A percentile compares a stretch with the other conserved stretches of the same genome.
These are phyloP conservation scores for Leptomonas pyrrhocoris DNA, from an alignment of 208 protist species.

Conservation along the genomic window DNA sequence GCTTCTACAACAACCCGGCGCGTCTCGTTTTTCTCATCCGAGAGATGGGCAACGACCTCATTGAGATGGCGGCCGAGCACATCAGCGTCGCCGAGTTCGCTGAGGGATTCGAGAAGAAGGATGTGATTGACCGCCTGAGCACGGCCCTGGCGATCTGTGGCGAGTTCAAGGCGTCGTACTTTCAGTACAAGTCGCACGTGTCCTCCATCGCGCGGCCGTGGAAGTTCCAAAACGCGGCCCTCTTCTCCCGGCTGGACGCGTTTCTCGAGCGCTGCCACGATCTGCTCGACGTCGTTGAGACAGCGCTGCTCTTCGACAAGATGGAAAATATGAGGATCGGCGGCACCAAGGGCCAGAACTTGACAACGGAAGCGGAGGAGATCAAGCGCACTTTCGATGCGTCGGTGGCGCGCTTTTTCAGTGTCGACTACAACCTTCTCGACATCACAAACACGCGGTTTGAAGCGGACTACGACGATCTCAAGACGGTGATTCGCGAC, in stretches of 20 bases:
- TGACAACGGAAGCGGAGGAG: constrained; percentile 89
- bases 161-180: constrained; percentile 94
- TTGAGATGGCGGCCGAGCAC: constrained; percentile 89
- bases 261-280: constrained; percentile 97
- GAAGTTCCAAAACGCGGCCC: constrained; percentile 93
- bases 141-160: constrained; percentile 86
- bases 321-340: constrained; percentile 97
- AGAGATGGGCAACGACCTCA: constrained; percentile 95
- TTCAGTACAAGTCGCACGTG: constrained; percentile 93
- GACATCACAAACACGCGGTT: constrained; percentile 94
- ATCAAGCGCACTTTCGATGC: constrained; percentile 90
- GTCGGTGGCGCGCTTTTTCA: constrained; percentile 79
- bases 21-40: constrained; percentile 94
- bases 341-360: constrained; percentile 91
- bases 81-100: constrained; percentile 92
- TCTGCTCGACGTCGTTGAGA: constrained; percentile 94
- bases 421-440: constrained; percentile 94
- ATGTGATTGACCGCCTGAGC: constrained; percentile 91
- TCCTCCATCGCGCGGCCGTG: constrained; percentile 82
- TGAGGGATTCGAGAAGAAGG: constrained; percentile 93
- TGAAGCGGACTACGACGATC: constrained; percentile 92
- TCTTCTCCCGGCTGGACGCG: constrained; percentile 95
- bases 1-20: constrained; percentile 93
- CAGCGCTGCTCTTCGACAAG: constrained; percentile 94
- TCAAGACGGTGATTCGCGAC: constrained; percentile 85